Evolutionary conservation across 768 basidiomycete species (phyloP).

Genomic region (Boletellus emodensis): DNA sequence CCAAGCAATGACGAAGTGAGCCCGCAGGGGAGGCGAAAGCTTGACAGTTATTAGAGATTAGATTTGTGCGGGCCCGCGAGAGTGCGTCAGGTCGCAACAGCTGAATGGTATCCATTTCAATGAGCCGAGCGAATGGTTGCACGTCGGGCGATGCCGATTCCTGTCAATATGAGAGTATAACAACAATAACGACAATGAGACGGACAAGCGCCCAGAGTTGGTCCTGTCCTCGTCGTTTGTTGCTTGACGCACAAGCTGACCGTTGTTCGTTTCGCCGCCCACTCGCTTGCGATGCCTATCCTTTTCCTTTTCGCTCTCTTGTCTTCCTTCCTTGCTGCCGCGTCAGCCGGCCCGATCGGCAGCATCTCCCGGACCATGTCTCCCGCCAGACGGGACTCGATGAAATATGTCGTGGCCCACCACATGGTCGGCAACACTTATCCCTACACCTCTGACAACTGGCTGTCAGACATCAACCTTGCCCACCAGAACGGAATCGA

Average conservation of each 20-base stretch:
- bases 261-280: conserved; percentile 14
- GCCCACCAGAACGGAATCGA: conserved; percentile 61
- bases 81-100: neutral
- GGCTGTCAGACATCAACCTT: conserved; percentile 50
- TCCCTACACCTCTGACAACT: conserved; percentile 45
- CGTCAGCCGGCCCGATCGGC: conserved; percentile 14
- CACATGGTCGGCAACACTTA: conserved; percentile 65
- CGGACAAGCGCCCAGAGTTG: neutral
- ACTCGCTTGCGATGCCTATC: conserved; percentile 18
- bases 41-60: neutral
- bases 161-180: neutral
- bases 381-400: conserved; percentile 11
- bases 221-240: neutral
- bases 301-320: conserved; percentile 8
- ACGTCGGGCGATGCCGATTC: too few relatives aligned
- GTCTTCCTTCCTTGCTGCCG: conserved; percentile 7
- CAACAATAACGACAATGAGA: neutral
- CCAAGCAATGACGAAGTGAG: neutral
- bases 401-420: conserved; percentile 54
- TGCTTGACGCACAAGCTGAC: conserved; percentile 15
- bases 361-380: neutral
- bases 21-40: conserved; percentile 7
- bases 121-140: too few relatives aligned
- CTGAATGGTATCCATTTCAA: too few relatives aligned
- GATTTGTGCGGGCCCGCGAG: neutral